Percentiles rank a stretch among this genome's conserved stretches.
phyloP scores from a whole-genome alignment of 2,329 filamentous ascomycete species.

The Fusarium redolens region DNA sequence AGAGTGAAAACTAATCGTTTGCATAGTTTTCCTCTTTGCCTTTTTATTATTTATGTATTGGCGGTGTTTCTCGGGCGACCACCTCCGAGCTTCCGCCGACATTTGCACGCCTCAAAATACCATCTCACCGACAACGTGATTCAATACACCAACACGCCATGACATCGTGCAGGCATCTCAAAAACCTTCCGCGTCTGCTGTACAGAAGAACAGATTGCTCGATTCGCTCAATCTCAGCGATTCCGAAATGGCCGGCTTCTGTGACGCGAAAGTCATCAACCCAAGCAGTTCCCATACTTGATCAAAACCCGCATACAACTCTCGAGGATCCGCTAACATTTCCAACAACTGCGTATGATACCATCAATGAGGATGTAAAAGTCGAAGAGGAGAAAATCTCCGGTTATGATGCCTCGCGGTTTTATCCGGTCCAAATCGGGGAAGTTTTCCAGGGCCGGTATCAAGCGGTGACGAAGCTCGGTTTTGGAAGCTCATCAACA shows the following conservation, averaged over 20 bases:
- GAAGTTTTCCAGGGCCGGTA: conserved; percentile 52
- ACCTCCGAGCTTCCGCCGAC: neutral
- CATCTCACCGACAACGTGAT: neutral
- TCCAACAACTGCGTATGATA: neutral
- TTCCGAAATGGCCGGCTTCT: neutral
- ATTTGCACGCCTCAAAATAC: neutral
- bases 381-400: conserved; percentile 54
- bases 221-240: rapidly evolving
- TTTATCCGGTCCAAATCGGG: conserved; percentile 53
- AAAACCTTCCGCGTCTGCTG: rapidly evolving
- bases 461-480: conserved; percentile 54
- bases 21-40: rapidly evolving
- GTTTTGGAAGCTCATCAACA: conserved; percentile 55
- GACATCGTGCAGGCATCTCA: neutral
- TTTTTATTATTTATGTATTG: neutral
- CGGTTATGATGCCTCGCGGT: conserved; percentile 49
- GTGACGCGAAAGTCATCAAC: neutral
- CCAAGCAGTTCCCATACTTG: neutral
- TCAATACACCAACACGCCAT: neutral
- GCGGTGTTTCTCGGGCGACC: neutral
- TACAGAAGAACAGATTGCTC: rapidly evolving
- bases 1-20: neutral
- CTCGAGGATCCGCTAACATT: neutral
- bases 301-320: neutral
- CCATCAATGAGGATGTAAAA: neutral